A percentile compares a stretch with the other conserved stretches of the same genome.
phyloP scores from a whole-genome alignment of 371 early-diverging fungal species.

The Apophysomyces elegans region DNA sequence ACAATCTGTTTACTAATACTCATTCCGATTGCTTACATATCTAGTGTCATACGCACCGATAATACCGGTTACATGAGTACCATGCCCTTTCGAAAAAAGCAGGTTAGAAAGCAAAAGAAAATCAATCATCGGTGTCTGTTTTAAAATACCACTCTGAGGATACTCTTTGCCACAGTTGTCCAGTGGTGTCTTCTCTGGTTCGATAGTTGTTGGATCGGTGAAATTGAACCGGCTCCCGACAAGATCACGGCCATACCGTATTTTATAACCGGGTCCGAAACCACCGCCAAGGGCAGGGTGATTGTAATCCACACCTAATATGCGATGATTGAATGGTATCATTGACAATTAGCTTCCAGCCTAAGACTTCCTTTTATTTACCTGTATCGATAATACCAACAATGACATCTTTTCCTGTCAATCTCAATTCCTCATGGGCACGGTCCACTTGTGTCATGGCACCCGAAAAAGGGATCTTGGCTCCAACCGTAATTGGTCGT shows the following conservation, averaged over 20 bases:
- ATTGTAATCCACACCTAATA: conserved; percentile 56
- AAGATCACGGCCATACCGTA: conserved; percentile 63
- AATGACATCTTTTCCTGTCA: conserved; percentile 67
- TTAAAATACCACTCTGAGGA: conserved; percentile 15
- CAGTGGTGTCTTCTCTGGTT: conserved; percentile 40
- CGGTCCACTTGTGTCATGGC: conserved; percentile 64
- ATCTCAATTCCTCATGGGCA: conserved; percentile 46
- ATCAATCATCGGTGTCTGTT: not conserved
- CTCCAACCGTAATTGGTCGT: not conserved
- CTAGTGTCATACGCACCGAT: conserved; percentile 57
- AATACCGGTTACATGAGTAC: conserved; percentile 72
- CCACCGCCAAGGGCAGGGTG: conserved; percentile 76
- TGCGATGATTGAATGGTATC: conserved; percentile 21
- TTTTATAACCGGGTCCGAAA: conserved; percentile 62
- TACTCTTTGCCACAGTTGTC: conserved; percentile 47
- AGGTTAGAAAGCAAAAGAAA: not conserved
- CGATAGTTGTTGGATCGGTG: conserved; percentile 20
- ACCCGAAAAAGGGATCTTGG: conserved; percentile 19
- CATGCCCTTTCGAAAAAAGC: conserved; percentile 38
- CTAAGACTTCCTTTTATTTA: conserved; percentile 6
- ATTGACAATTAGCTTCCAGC: conserved; percentile 17
- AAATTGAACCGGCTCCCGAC: conserved; percentile 35
- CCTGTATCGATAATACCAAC: conserved; percentile 76
- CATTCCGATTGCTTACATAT: conserved; percentile 23
- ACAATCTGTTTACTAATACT: not conserved